These are phyloP conservation scores for Oldenlandia corymbosa DNA, from an alignment of 257 asterid species.

Conservation along the genomic window DNA sequence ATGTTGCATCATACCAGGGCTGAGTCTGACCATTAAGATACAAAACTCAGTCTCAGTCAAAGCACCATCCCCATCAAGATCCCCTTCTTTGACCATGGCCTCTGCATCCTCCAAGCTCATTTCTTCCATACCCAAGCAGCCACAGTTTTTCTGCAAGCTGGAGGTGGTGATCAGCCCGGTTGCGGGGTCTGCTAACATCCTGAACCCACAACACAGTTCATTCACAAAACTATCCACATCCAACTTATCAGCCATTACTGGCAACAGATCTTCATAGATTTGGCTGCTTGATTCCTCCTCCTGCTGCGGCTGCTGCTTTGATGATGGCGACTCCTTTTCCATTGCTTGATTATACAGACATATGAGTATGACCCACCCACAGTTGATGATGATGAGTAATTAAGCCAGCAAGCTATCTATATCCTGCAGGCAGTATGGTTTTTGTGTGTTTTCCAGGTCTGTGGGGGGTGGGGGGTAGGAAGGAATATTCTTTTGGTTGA, in stretches of 20 bases:
- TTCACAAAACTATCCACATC: slow-evolving; percentile 48
- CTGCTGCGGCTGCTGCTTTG: slow-evolving; percentile 6
- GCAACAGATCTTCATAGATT: slow-evolving; percentile 48
- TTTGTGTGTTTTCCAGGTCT: no score
- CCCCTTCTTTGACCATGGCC: slow-evolving; percentile 72
- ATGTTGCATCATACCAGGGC: slow-evolving; percentile 83
- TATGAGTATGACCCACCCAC: no score
- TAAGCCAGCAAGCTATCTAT: no score
- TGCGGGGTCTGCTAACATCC: slow-evolving; percentile 45
- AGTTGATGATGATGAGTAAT: neutral
- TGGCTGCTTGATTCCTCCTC: slow-evolving; percentile 10
- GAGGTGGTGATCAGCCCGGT: slow-evolving; percentile 49
- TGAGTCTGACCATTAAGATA: slow-evolving; percentile 73
- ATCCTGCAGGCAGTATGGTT: no score
- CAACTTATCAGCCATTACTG: slow-evolving; percentile 73
- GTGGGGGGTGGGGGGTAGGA: no score
- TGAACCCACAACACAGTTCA: slow-evolving; percentile 34
- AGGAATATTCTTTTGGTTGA: no score
- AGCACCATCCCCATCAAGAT: slow-evolving; percentile 65
- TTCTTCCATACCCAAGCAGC: slow-evolving; percentile 46
- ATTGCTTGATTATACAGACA: neutral
- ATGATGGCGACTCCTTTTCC: slow-evolving; percentile 18
- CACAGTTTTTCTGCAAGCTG: slow-evolving; percentile 50
- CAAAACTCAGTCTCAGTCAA: slow-evolving; percentile 65
- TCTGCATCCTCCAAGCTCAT: slow-evolving; percentile 59